Conservation (phyloP, 495 filamentous ascomycete species). For the Hypoxylon perforatum region DNA sequence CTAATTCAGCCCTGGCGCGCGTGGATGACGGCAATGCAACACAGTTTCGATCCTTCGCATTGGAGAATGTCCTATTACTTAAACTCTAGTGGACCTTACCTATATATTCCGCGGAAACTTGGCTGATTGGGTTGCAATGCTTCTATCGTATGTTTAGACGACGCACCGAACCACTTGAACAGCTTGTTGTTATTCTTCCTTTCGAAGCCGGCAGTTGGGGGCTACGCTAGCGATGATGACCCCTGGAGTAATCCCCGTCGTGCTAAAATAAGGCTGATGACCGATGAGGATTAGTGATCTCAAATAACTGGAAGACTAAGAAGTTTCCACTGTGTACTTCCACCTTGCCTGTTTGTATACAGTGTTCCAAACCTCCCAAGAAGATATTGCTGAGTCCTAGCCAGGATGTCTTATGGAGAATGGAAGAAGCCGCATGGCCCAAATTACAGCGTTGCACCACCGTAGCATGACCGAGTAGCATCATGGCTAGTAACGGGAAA, state of each 20-base stretch:
- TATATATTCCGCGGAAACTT: conserved; percentile 20
- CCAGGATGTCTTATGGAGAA: background rate
- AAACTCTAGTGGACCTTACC: conserved; percentile 1
- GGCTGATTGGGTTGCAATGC: conserved; percentile 3
- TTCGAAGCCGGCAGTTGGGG: conserved; percentile 10
- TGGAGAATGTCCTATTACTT: background rate
- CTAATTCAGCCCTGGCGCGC: conserved; percentile 17
- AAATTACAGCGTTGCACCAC: conserved; percentile 24
- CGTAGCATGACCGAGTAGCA: background rate
- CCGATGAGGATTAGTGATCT: conserved; percentile 7
- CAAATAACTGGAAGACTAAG: background rate
- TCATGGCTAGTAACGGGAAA: background rate
- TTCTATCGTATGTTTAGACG: conserved; percentile 16
- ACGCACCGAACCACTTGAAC: background rate
- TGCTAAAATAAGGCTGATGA: conserved; percentile 27
- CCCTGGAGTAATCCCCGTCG: background rate
- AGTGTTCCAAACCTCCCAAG: background rate
- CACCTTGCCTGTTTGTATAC: no score
- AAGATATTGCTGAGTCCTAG: background rate
- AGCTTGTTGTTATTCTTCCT: background rate
- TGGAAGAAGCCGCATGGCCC: conserved; percentile 2
- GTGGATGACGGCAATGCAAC: conserved; percentile 19
- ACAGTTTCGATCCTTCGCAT: conserved; percentile 20
- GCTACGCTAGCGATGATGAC: conserved; percentile 7
- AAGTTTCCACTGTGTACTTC: no score